phyloP scores from a whole-genome alignment of 2,329 filamentous ascomycete species.

The Pseudogymnoascus sp. region DNA sequence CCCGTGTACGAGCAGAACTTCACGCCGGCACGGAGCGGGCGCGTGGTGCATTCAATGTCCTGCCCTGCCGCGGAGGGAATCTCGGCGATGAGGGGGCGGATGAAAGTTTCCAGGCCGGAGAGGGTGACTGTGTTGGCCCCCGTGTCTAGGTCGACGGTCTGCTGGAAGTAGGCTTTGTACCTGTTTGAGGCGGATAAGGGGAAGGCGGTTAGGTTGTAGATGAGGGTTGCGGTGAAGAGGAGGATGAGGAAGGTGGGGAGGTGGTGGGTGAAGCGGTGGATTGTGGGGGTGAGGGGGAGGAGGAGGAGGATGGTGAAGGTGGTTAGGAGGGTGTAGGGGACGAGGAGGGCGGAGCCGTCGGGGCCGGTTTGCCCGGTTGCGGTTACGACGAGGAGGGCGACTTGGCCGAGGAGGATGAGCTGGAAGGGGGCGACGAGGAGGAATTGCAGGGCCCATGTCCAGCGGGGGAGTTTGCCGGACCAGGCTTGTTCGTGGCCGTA shows the following conservation, averaged over 20 bases:
- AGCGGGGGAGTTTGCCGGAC: slow-evolving; percentile 70
- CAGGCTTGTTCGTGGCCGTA: slow-evolving; percentile 75
- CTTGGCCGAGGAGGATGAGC: slow-evolving; percentile 68
- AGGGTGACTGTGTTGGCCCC: slow-evolving; percentile 63
- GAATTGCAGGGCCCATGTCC: slow-evolving; percentile 84
- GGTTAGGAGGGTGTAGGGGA: slow-evolving; percentile 64
- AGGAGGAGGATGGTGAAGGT: slow-evolving; percentile 63
- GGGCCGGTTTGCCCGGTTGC: slow-evolving; percentile 72
- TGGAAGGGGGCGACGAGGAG: slow-evolving; percentile 70
- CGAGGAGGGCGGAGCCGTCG: slow-evolving; percentile 67
- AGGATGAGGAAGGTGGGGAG: slow-evolving; percentile 68
- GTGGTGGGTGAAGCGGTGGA: slow-evolving; percentile 79
- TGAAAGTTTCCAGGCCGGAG: slow-evolving; percentile 58
- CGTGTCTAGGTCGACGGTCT: slow-evolving; percentile 68
- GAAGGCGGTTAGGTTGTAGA: slow-evolving; percentile 82
- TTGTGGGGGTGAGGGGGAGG: slow-evolving; percentile 70
- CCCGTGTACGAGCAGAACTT: slow-evolving; percentile 65
- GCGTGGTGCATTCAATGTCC: slow-evolving; percentile 42
- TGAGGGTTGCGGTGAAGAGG: slow-evolving; percentile 64
- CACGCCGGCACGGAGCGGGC: slow-evolving; percentile 41
- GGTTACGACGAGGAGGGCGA: slow-evolving; percentile 63
- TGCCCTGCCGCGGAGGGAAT: slow-evolving; percentile 65
- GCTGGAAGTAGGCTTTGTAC: slow-evolving; percentile 81
- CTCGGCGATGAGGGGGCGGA: slow-evolving; percentile 56
- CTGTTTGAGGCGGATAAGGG: slow-evolving; percentile 75